A percentile compares a stretch with the other conserved stretches of the same genome.
Evolutionary conservation across 352 stramenopile genomes (phyloP).

Genomic region (Phytopythium helicoides): DNA sequence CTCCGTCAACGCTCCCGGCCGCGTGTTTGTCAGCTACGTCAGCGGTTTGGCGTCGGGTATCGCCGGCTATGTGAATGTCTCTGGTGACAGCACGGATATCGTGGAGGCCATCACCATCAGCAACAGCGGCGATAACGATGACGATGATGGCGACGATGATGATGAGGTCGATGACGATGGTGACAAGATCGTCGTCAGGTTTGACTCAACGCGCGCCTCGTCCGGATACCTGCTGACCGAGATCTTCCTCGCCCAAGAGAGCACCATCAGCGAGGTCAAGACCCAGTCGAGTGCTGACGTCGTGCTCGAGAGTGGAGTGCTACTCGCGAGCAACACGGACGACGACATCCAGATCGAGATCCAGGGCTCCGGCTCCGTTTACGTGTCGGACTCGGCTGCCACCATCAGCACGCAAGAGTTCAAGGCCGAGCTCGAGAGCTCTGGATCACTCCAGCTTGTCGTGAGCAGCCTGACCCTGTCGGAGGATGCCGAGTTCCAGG

Average conservation of each 20-base stretch:
- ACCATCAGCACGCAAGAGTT: no score
- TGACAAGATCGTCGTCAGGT: constrained; percentile 21
- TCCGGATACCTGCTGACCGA: no score
- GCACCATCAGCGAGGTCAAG: no score
- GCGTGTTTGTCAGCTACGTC: constrained; percentile 25
- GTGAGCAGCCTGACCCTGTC: constrained; percentile 17
- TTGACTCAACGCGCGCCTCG: no score
- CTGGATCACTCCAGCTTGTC: constrained; percentile 20
- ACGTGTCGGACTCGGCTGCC: no score
- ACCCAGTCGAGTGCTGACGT: no score
- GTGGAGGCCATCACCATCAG: constrained; percentile 20
- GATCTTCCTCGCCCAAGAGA: no score
- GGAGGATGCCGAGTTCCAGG: constrained; percentile 17
- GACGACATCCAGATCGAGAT: no score
- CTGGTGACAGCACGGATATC: constrained; percentile 9
- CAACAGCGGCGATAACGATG: constrained; percentile 20
- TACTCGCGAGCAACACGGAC: no score
- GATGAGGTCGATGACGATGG: constrained; percentile 16
- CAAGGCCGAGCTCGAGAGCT: no score
- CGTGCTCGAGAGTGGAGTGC: no score
- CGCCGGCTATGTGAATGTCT: constrained; percentile 30
- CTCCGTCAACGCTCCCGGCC: constrained; percentile 18
- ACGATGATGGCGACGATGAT: constrained; percentile 15
- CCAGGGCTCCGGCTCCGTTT: no score
- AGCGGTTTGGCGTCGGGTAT: constrained; percentile 13